These are phyloP conservation scores for Monilinia polystroma DNA, from an alignment of 2,329 filamentous ascomycete species.

Conservation along the genomic window DNA sequence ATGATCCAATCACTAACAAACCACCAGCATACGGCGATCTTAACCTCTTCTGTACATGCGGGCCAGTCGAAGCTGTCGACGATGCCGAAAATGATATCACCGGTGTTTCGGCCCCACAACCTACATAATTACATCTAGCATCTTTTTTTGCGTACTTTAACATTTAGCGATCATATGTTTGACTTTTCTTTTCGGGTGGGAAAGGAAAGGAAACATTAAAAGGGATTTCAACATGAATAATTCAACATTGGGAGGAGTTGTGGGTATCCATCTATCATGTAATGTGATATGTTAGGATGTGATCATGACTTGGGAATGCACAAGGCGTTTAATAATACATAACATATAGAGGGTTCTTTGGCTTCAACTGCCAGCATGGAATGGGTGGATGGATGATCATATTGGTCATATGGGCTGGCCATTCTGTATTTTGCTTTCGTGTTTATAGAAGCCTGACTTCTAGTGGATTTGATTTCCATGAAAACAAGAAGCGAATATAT, in stretches of 20 bases:
- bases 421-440: neutral
- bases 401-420: neutral
- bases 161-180: slow-evolving; percentile 18
- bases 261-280: slow-evolving; percentile 15
- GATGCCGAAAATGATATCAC: slow-evolving; percentile 36
- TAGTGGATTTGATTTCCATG: neutral
- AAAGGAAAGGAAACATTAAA: slow-evolving; percentile 15
- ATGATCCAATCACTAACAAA: slow-evolving; percentile 29
- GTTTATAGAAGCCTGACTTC: neutral
- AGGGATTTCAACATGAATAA: slow-evolving; percentile 21
- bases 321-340: slow-evolving; percentile 16
- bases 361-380: slow-evolving; percentile 19
- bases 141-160: slow-evolving; percentile 19
- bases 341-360: slow-evolving; percentile 16
- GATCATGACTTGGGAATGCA: slow-evolving; percentile 14
- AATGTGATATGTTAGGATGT: slow-evolving; percentile 14
- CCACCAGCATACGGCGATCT: slow-evolving; percentile 76
- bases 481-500: neutral
- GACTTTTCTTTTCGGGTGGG: slow-evolving; percentile 7
- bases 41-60: slow-evolving; percentile 94
- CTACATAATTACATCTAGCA: slow-evolving; percentile 28
- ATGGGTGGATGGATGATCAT: neutral
- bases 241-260: slow-evolving; percentile 24
- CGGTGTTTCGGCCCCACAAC: slow-evolving; percentile 31
- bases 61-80: slow-evolving; percentile 81